Percentiles rank a stretch among this genome's conserved stretches.
Conservation (phyloP, 768 basidiomycete species). For the Cytidiella melzeri region DNA sequence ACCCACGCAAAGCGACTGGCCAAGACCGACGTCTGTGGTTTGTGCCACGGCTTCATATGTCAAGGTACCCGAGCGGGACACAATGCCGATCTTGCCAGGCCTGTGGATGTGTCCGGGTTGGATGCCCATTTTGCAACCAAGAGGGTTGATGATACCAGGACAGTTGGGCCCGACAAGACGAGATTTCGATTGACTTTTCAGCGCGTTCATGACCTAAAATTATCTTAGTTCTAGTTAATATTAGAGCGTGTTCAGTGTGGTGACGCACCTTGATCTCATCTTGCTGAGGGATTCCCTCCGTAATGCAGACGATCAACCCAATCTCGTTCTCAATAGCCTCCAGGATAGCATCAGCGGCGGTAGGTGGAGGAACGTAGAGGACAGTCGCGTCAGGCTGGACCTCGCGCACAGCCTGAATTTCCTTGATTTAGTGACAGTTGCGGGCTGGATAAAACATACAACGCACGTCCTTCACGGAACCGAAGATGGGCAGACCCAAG, state of each 20-base stretch:
- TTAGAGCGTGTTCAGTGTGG: neutral
- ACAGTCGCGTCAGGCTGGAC: constrained; percentile 89
- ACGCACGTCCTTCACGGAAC: constrained; percentile 78
- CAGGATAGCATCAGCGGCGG: constrained; percentile 93
- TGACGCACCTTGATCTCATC: constrained; percentile 84
- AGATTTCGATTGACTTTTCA: constrained; percentile 90
- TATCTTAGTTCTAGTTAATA: neutral
- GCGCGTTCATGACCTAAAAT: constrained; percentile 80
- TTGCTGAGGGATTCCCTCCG: constrained; percentile 96
- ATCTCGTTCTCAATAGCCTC: constrained; percentile 99
- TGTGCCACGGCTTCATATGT: constrained; percentile 99
- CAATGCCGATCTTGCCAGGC: constrained; percentile 95
- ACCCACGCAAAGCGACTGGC: constrained; percentile 93
- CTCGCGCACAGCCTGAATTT: constrained; percentile 80
- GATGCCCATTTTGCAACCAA: constrained; percentile 99
- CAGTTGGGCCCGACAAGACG: constrained; percentile 98
- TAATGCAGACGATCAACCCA: constrained; percentile 95
- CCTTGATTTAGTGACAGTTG: constrained; percentile 6
- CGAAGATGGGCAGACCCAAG: constrained; percentile 92
- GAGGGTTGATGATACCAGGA: constrained; percentile 95
- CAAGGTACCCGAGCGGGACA: constrained; percentile 91
- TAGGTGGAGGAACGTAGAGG: constrained; percentile 96
- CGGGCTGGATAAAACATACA: constrained; percentile 1
- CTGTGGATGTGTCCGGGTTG: constrained; percentile 96
- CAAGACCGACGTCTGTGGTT: constrained; percentile 92